Conservation (phyloP, 805 yeast genomes). For the Wickerhamomyces canadensis region DNA sequence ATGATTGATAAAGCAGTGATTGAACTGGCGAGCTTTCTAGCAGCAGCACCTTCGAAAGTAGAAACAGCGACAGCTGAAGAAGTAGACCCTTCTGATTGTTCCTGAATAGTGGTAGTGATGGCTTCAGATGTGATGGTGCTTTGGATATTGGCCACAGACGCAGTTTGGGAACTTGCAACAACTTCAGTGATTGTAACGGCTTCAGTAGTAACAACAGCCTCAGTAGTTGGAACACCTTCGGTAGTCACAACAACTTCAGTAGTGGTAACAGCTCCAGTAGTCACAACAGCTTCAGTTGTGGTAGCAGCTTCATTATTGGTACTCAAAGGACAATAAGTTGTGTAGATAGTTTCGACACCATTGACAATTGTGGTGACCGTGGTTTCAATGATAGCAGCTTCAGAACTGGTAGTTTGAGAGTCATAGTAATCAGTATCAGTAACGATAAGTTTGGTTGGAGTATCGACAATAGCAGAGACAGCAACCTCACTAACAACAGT, state of each 20-base stretch:
- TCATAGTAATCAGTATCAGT: slow-evolving; percentile 3
- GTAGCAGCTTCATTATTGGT: slow-evolving; percentile 30
- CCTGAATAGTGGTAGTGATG: slow-evolving; percentile 5
- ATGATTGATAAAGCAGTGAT: neutral
- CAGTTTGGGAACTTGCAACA: too few species aligned
- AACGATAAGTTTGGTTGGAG: neutral
- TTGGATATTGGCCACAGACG: neutral
- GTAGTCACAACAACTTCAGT: neutral
- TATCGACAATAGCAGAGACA: neutral
- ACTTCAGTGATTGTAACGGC: neutral
- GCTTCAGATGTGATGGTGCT: neutral
- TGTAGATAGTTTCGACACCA: slow-evolving; percentile 18
- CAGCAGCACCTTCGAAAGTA: slow-evolving; percentile 1
- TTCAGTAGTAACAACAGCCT: neutral
- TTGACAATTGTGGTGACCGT: neutral
- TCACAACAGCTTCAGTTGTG: neutral
- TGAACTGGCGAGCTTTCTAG: neutral
- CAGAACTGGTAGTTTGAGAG: neutral
- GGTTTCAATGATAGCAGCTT: too few species aligned
- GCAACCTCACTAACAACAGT: neutral
- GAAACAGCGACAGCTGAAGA: slow-evolving; percentile 7
- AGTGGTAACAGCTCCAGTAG: neutral
- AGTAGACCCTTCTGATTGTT: slow-evolving; percentile 11
- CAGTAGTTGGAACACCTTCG: neutral
- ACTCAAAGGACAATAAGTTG: slow-evolving; percentile 20